These are phyloP conservation scores for Acanthamoeba triangularis DNA, from an alignment of 208 protist genomes.

Conservation along the genomic window DNA sequence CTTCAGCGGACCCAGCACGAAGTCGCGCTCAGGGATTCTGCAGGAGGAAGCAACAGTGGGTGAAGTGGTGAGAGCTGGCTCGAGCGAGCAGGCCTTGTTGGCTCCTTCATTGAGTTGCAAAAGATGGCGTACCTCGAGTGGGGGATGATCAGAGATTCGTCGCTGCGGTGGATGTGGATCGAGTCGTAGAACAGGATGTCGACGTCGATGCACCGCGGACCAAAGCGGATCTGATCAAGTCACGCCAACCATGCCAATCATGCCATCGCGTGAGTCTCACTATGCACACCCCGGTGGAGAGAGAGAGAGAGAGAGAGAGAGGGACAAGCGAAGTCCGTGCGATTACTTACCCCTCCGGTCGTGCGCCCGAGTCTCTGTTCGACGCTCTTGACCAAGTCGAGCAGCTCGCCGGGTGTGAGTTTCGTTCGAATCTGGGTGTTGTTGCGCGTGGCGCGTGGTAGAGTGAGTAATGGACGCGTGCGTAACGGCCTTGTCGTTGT, in stretches of 20 bases:
- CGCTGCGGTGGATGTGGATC: conserved; percentile 53
- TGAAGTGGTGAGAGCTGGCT: neutral
- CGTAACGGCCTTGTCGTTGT: neutral
- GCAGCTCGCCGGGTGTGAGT: conserved; percentile 45
- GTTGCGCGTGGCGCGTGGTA: no score
- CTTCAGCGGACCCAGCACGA: conserved; percentile 80
- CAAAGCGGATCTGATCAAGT: conserved; percentile 74
- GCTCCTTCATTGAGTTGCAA: neutral
- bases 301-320: neutral
- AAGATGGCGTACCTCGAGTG: neutral
- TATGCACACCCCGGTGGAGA: neutral
- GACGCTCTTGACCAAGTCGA: conserved; percentile 62
- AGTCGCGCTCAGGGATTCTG: conserved; percentile 80
- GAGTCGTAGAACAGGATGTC: conserved; percentile 83
- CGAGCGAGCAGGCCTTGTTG: neutral
- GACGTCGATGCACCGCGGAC: conserved; percentile 80
- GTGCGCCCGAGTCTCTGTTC: conserved; percentile 16
- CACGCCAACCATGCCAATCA: no score
- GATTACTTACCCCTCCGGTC: conserved; percentile 1
- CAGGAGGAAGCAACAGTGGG: neutral
- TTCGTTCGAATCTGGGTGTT: conserved; percentile 37
- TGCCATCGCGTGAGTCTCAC: neutral
- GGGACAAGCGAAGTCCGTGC: no score
- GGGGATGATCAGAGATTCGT: conserved; percentile 53
- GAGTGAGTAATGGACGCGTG: no score